phyloP scores from a whole-genome alignment of 2,329 filamentous ascomycete species.

The Leptographium flavum region DNA sequence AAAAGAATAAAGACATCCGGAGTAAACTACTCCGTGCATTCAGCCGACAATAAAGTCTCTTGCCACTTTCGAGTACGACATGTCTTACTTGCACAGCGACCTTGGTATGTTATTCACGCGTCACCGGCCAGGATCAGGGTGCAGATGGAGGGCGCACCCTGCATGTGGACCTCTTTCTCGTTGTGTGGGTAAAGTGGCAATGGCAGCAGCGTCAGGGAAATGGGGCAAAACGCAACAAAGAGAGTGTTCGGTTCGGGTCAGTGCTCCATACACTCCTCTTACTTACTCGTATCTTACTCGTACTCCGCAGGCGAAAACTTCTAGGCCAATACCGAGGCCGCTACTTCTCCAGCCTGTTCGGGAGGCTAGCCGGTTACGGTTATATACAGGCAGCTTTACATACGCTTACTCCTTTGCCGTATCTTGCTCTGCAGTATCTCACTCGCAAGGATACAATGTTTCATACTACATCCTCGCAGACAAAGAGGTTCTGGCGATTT shows the following conservation, averaged over 20 bases:
- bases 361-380: no score
- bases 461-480: not conserved
- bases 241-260: not conserved
- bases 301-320: not conserved
- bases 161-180: not conserved
- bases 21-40: no score
- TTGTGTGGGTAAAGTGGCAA: not conserved
- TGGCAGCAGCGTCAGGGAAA: not conserved
- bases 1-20: no score
- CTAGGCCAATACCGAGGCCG: no score
- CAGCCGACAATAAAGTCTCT: no score
- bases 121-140: not conserved
- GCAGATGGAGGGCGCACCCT: not conserved
- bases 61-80: not conserved
- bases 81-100: not conserved
- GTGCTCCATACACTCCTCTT: no score
- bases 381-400: no score
- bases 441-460: not conserved
- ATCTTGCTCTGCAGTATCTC: no score
- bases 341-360: no score
- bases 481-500: constrained; percentile 1
- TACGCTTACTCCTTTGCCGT: no score
- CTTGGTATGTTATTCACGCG: not conserved
- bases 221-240: not conserved
- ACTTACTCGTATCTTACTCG: no score